A percentile compares a stretch with the other conserved stretches of the same genome.
These are phyloP conservation scores for Carex parvula DNA, from an alignment of 176 grass and related monocot species.

Conservation along the genomic window DNA sequence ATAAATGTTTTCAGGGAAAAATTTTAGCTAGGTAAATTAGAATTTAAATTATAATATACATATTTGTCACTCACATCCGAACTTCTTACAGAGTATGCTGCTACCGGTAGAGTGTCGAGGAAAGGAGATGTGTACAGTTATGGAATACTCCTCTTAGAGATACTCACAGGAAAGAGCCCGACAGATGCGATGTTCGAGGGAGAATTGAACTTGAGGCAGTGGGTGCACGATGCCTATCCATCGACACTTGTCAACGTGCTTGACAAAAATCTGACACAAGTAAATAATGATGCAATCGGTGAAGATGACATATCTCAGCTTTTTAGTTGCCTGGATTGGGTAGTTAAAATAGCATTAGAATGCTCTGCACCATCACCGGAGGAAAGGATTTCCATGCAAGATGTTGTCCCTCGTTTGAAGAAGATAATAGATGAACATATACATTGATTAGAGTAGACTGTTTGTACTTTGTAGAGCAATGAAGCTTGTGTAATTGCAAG, in stretches of 20 bases:
- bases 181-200: conserved; percentile 29
- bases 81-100: not conserved
- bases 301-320: not conserved
- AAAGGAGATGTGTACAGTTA: conserved; percentile 31
- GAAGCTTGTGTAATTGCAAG: not conserved
- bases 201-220: conserved; percentile 26
- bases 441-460: not conserved
- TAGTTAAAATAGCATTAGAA: conserved; percentile 11
- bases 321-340: not conserved
- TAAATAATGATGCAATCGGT: not conserved
- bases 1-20: not conserved
- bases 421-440: conserved; percentile 17
- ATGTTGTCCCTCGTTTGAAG: conserved; percentile 14
- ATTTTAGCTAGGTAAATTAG: not conserved
- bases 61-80: not conserved
- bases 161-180: conserved; percentile 21
- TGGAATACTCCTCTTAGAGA: conserved; percentile 19
- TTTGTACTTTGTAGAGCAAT: not conserved
- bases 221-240: conserved; percentile 30
- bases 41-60: not conserved
- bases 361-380: conserved; percentile 1
- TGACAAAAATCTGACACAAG: not conserved
- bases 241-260: not conserved
- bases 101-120: conserved; percentile 16
- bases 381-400: conserved; percentile 24